Percentiles rank a stretch among this genome's conserved stretches.
Conservation (phyloP, 768 basidiomycete species). For the Russula sp. region DNA sequence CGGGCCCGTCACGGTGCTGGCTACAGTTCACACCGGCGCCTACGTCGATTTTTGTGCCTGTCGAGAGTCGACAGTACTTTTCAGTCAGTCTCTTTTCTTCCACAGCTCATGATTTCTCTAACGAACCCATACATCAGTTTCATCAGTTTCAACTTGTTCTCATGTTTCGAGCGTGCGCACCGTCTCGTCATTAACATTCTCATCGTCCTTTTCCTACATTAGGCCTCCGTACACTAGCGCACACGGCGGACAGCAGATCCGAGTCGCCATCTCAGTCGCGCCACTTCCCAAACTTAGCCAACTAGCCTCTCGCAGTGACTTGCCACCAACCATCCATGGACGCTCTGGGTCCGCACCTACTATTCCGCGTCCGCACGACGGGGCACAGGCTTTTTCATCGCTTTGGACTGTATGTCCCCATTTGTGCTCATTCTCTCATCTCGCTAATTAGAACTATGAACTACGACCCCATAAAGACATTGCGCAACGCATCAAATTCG, state of each 20-base stretch:
- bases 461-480: conserved; percentile 45
- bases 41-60: background rate
- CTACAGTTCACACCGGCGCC: background rate
- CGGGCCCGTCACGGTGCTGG: no score
- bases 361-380: conserved; percentile 35
- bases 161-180: conserved; percentile 1
- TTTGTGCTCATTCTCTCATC: background rate
- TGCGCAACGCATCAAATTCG: conserved; percentile 89
- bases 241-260: background rate
- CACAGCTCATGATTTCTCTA: background rate
- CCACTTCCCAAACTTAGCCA: background rate
- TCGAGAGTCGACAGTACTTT: background rate
- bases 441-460: background rate
- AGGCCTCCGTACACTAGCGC: background rate
- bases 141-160: background rate
- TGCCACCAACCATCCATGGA: conserved; percentile 23
- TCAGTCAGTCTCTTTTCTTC: background rate
- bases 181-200: background rate
- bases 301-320: background rate
- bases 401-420: conserved; percentile 67
- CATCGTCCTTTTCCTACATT: background rate
- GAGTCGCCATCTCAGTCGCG: background rate
- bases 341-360: conserved; percentile 21
- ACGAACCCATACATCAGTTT: background rate
- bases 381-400: conserved; percentile 54